Conservation (phyloP, 805 yeast species). For the Yarrowia sp. region DNA sequence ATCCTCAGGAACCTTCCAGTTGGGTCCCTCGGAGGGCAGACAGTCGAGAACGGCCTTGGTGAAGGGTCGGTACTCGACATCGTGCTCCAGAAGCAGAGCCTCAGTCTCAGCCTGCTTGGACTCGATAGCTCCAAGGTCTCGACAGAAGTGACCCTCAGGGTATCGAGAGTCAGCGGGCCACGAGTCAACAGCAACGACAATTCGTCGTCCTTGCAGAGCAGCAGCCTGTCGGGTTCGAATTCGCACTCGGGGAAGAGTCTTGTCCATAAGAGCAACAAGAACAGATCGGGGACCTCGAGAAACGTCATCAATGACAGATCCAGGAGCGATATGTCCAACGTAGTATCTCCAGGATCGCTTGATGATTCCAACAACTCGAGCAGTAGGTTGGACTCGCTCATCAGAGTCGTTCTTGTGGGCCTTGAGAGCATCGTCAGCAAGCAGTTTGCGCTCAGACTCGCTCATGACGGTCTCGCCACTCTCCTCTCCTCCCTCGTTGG, state of each 20-base stretch:
- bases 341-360: constrained; percentile 94
- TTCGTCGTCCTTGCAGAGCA: constrained; percentile 81
- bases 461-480: constrained; percentile 47
- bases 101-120: constrained; percentile 94
- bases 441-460: constrained; percentile 66
- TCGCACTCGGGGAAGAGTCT: constrained; percentile 78
- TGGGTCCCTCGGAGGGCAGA: constrained; percentile 87
- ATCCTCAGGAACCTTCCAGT: constrained; percentile 83
- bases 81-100: constrained; percentile 88
- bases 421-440: constrained; percentile 72
- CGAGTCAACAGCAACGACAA: constrained; percentile 86
- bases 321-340: constrained; percentile 87
- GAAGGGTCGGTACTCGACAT: constrained; percentile 94
- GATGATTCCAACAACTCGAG: constrained; percentile 79
- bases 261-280: constrained; percentile 85
- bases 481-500: constrained; percentile 48
- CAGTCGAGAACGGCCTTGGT: constrained; percentile 89
- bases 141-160: constrained; percentile 94
- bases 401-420: constrained; percentile 43
- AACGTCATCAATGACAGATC: constrained; percentile 54
- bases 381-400: constrained; percentile 79
- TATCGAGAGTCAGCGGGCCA: constrained; percentile 84
- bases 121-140: constrained; percentile 86
- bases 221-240: constrained; percentile 83
- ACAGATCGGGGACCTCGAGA: constrained; percentile 73